Percentiles rank a stretch among this genome's conserved stretches.
These are phyloP conservation scores for Ogataea trehaloabstinens DNA, from an alignment of 805 yeast genomes.

Conservation along the genomic window DNA sequence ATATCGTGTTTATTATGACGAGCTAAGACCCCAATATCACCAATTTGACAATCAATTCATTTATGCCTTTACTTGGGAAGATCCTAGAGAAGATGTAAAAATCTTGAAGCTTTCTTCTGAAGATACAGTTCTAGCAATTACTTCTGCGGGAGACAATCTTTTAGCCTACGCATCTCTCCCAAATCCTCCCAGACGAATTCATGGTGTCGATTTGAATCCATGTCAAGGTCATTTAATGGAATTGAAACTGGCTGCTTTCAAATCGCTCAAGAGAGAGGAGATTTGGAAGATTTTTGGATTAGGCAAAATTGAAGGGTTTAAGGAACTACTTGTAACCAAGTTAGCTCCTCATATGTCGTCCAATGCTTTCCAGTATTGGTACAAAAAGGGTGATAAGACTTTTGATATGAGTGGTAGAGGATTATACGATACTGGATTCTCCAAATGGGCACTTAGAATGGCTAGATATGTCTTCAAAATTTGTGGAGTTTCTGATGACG, in stretches of 20 bases:
- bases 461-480: slow-evolving; percentile 58
- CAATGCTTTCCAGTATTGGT: slow-evolving; percentile 81
- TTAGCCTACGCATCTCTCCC: slow-evolving; percentile 71
- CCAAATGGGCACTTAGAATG: slow-evolving; percentile 80
- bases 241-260: slow-evolving; percentile 70
- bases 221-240: slow-evolving; percentile 79
- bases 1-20: slow-evolving; percentile 81
- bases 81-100: slow-evolving; percentile 74
- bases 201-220: slow-evolving; percentile 84
- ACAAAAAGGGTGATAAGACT: slow-evolving; percentile 56
- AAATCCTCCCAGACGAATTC: slow-evolving; percentile 71
- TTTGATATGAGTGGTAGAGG: slow-evolving; percentile 58
- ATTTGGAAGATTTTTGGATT: slow-evolving; percentile 77
- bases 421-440: slow-evolving; percentile 76
- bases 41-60: slow-evolving; percentile 79
- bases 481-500: slow-evolving; percentile 50
- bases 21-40: slow-evolving; percentile 59
- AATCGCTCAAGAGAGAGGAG: slow-evolving; percentile 53
- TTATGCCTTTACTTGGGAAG: slow-evolving; percentile 90
- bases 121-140: slow-evolving; percentile 78
- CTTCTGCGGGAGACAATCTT: slow-evolving; percentile 84
- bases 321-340: slow-evolving; percentile 49
- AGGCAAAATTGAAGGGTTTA: slow-evolving; percentile 58
- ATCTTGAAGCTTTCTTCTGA: slow-evolving; percentile 58
- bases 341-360: slow-evolving; percentile 73